Base-by-base conservation (phyloP, 495 filamentous ascomycete genomes). In the Trichocladium uniseriatum region DNA sequence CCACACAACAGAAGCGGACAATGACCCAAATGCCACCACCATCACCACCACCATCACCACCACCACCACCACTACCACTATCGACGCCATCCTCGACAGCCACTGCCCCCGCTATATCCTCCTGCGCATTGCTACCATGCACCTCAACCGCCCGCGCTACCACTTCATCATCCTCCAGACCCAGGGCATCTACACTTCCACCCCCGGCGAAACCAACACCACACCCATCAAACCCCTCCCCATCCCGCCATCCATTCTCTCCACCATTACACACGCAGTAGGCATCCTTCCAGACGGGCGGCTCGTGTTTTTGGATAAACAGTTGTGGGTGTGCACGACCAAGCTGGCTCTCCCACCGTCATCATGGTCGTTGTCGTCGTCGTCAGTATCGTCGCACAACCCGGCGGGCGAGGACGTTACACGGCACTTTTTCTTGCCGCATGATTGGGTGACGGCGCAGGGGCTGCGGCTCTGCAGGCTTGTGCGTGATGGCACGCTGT, bases 61-160 rank as follows among this genome's bases (percentile, higher is more conserved):
- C 0, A 2, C 31, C 3, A n/a, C 6, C 16, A 15, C n/a, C 21
- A 7, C 22, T 2, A 19, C 27, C 34, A 31, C 1, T 13, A 19
- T 44, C 22, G 32, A 38, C 32, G 32, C 39, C 21, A 44, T 51
- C 21, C 48, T 51, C 10, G 48, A 51, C 19, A 51, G 28, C 24
- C n/a, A 51, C 39, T 19, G 10, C 20, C 40, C 32, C 14, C 19
- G n/a, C n/a, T n/a, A n/a, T n/a, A n/a, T n/a, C n/a, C n/a, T n/a
- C n/a, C n/a, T n/a, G n/a, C n/a, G n/a, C n/a, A n/a, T n/a, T n/a
- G n/a, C n/a, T n/a, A n/a, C n/a, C n/a, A n/a, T n/a, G n/a, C n/a
- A n/a, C 7, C 21, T 4, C 14, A 19, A 19, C 40, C 21, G 32
- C 32, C 8, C 7, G 1, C 31, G 5, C 8, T 44, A 44, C 21